Base-by-base conservation (phyloP, 225 moss, liverwort and hornwort genomes). In the Polytrichum formosum region DNA sequence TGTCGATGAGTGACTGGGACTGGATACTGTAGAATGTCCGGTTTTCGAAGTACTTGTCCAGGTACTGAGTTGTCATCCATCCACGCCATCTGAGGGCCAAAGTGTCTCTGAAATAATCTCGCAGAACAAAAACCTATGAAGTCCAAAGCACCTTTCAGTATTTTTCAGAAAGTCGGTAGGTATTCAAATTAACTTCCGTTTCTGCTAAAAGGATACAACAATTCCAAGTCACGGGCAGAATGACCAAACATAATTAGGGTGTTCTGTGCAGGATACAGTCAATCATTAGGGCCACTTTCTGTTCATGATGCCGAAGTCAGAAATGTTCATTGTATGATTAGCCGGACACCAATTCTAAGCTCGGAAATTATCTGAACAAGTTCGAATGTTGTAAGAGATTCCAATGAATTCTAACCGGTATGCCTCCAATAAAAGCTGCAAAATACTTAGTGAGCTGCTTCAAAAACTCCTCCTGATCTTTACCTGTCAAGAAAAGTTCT, bases 41-140 rank as follows among this genome's bases (percentile, higher is more conserved):
- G 66, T 93, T 92, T 5, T 89, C 78, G 61, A 96, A 93, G 76
- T 96, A 96, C 58, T 79, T 87, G 72, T 89, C 85, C 77, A 96
- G 75, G 73, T 91, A 96, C 8, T 81, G 68, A 64, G 83, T 92
- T 73, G 96, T 96, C 91, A 96, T 92, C 96, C 96, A 96, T 55
- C 93, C 90, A 66, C 96, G 93, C 96, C 96, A 96, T 73, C 90
- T 81, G 67, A 96, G 82, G 67, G 93, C 85, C 64, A 96, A 84
- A 37, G 85, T 87, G 25, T 96, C 96, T 84, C 87, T 92, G 82
- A 75, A 85, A 81, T 91, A 96, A 89, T 96, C 91, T 86, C 93
- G 91, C 75, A 96, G 79, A 67, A 96, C 96, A 86, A 96, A 96
- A 77, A 96, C 93, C 96, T 96, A 85, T 77, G 76, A 90, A 76